These are phyloP conservation scores for Mucuna pruriens DNA, from an alignment of 306 rosid genomes.

Conservation along the genomic window DNA sequence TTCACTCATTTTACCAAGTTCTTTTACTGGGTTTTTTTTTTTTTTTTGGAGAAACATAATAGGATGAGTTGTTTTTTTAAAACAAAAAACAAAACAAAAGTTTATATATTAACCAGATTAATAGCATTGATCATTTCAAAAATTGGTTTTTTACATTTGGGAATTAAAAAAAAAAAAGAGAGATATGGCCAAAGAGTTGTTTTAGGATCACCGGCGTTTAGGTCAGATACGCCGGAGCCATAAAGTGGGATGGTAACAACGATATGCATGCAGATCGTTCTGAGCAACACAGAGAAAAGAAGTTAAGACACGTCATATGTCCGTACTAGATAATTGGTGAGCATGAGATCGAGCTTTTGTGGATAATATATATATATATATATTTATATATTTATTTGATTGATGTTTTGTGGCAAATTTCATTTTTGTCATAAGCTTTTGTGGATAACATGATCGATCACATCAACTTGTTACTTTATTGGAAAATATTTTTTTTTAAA, in stretches of 20 bases:
- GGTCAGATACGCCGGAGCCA: background rate
- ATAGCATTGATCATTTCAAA: background rate
- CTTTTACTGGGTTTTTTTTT: background rate
- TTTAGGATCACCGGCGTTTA: background rate
- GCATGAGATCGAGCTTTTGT: background rate
- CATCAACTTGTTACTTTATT: background rate
- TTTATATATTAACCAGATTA: background rate
- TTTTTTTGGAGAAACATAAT: background rate
- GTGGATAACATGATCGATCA: background rate
- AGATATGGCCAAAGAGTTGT: background rate
- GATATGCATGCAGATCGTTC: background rate
- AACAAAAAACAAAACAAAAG: background rate
- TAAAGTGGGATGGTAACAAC: background rate
- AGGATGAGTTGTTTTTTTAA: background rate
- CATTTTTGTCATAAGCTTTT: no score
- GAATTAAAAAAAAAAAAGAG: background rate
- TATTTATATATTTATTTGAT: no score
- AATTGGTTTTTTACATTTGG: background rate
- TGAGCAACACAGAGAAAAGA: background rate
- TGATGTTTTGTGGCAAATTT: no score
- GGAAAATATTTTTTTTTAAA: background rate
- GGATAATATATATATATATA: no score
- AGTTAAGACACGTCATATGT: background rate
- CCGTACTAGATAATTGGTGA: background rate
- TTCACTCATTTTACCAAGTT: background rate